Conservation (phyloP, 192 early-diverging fungal species). For the Umbelopsis sp. region DNA sequence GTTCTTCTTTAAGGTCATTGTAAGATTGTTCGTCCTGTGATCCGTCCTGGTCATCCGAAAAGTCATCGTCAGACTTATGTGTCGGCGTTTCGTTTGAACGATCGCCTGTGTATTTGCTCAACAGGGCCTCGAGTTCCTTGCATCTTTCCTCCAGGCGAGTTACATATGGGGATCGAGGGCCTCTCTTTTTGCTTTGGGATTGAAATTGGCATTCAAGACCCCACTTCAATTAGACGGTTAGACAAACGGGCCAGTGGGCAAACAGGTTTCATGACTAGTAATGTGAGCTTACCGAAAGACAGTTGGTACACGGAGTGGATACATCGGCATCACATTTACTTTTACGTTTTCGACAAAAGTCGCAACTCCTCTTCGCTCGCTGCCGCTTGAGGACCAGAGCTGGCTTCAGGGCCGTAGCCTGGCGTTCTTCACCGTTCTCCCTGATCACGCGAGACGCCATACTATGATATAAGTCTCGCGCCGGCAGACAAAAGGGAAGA, state of each 20-base stretch:
- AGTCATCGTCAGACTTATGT: slow-evolving; percentile 1
- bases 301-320: slow-evolving; percentile 41
- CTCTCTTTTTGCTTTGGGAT: slow-evolving; percentile 5
- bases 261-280: background rate
- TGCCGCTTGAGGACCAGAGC: slow-evolving; percentile 30
- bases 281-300: slow-evolving; percentile 35
- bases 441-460: background rate
- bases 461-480: background rate
- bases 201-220: slow-evolving; percentile 15
- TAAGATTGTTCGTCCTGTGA: background rate
- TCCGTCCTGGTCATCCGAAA: slow-evolving; percentile 10
- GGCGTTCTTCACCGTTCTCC: background rate
- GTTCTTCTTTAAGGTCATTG: too few relatives aligned
- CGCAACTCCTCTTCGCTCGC: slow-evolving; percentile 46
- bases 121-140: slow-evolving; percentile 37
- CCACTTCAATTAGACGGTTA: slow-evolving; percentile 27
- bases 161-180: slow-evolving; percentile 7
- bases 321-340: slow-evolving; percentile 42
- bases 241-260: background rate
- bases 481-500: too few relatives aligned
- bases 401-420: background rate
- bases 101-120: slow-evolving; percentile 11
- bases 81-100: slow-evolving; percentile 13
- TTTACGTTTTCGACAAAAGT: slow-evolving; percentile 45
- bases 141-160: slow-evolving; percentile 30